Base-by-base conservation (phyloP, 208 protist genomes). In the Leishmania lainsoni region DNA sequence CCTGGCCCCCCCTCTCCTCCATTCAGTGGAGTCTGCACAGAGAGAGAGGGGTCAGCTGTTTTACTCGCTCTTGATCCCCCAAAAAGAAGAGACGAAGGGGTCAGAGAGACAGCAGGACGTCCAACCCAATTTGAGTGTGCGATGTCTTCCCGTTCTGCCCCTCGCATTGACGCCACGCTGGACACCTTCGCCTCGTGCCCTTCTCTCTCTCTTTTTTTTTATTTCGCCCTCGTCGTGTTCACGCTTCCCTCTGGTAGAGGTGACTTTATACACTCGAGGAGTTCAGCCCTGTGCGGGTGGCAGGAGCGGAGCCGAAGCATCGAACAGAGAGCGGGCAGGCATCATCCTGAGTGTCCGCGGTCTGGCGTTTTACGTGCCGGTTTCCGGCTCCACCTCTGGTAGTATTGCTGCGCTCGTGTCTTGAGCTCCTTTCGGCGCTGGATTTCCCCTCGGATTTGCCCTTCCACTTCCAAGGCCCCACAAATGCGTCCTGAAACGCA, bases 401-500 rank as follows among this genome's bases (percentile, higher is more conserved):
- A 29, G 61, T 39, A 17, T 26, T 39, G 29, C 29, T 14, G 61
- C 29, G 20, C 20, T 12, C 29, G 12, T 20, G n/a, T 66, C 29
- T 9, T 29, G 12, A 20, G 14, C 61, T 17, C 61, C 61, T 14
- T 20, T 16, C n/a, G 35, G 12, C 12, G 9, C 61, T 20, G 12
- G 61, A 10, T 14, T 66, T 63, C n/a, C 29, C 14, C 26, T 14
- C 26, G 4, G 61, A 66, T 16, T 39, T 3, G 3, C 12, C 29
- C 35, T 66, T 16, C 0, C 61, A 45, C 29, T 66, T 66, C n/a
- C 29, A 39, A 32, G 61, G 12, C 61, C 22, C 49, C 5, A 54
- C 66, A n/a, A 3, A 82, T 77, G 71, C 70, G 49, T 49, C 65
- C 79, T 8, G 49, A 76, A 49, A 65, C 61, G n/a, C 74, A 72